Percentiles rank a stretch among this genome's conserved stretches.
Evolutionary conservation across 2,329 filamentous ascomycete species (phyloP).

Genomic region (Fusarium nelsonii): DNA sequence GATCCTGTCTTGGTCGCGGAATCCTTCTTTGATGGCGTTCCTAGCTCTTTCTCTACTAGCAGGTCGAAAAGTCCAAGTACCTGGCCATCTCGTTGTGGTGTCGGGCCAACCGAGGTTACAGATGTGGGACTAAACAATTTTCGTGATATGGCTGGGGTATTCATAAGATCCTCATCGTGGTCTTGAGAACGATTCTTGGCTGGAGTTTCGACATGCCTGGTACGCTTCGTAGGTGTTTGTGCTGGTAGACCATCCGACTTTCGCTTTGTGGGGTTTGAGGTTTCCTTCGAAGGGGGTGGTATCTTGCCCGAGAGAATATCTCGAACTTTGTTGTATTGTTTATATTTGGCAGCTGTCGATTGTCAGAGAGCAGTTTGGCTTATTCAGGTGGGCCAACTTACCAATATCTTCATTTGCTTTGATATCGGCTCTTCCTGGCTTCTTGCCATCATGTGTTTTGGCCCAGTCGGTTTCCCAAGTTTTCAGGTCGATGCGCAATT

Average conservation of each 20-base stretch:
- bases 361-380: not conserved
- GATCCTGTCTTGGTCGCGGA: constrained; percentile 40
- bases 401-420: constrained; percentile 78
- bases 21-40: constrained; percentile 62
- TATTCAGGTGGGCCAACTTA: constrained; percentile 53
- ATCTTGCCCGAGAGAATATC: constrained; percentile 69
- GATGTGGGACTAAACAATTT: constrained; percentile 71
- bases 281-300: constrained; percentile 55
- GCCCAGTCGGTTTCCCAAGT: constrained; percentile 79
- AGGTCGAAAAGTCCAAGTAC: constrained; percentile 84
- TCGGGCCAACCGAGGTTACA: constrained; percentile 77
- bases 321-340: constrained; percentile 77
- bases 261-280: constrained; percentile 57
- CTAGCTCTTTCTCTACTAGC: constrained; percentile 64
- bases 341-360: constrained; percentile 76
- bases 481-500: constrained; percentile 78
- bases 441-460: constrained; percentile 71
- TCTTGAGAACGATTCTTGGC: constrained; percentile 53
- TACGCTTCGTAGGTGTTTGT: constrained; percentile 66
- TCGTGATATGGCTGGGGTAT: constrained; percentile 68
- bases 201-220: constrained; percentile 62
- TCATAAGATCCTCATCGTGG: constrained; percentile 59
- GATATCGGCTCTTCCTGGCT: constrained; percentile 80
- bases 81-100: constrained; percentile 81
- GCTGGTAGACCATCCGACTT: constrained; percentile 52